These are phyloP conservation scores for Cercis canadensis DNA, from an alignment of 306 rosid genomes.

Conservation along the genomic window DNA sequence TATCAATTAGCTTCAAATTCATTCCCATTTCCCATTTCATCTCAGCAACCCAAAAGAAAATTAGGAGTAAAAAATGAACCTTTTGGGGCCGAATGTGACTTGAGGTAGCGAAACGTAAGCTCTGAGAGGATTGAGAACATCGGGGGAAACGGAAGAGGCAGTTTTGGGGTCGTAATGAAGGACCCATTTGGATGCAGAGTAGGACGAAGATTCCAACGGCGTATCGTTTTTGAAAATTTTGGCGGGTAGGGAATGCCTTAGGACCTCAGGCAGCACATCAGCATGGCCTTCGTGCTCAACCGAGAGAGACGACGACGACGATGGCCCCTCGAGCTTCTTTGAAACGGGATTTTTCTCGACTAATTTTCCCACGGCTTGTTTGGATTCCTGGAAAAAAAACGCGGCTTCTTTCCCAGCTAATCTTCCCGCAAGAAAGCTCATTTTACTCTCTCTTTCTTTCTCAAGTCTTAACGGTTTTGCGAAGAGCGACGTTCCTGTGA, in stretches of 20 bases:
- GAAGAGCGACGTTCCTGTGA: too few species aligned
- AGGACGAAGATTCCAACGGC: conserved; percentile 33
- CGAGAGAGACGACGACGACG: background rate
- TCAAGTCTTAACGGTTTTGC: background rate
- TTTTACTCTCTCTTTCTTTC: background rate
- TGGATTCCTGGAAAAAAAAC: conserved; percentile 87
- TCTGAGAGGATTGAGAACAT: conserved; percentile 77
- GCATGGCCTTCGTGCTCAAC: conserved; percentile 46
- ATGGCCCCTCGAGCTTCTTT: conserved; percentile 32
- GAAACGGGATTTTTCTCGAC: conserved; percentile 42
- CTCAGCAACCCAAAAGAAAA: background rate
- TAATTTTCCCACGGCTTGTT: conserved; percentile 71
- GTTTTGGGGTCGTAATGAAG: conserved; percentile 53
- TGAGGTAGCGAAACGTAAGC: conserved; percentile 78
- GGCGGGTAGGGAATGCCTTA: conserved; percentile 80
- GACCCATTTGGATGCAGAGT: conserved; percentile 84
- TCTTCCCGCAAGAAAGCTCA: conserved; percentile 93
- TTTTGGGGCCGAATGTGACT: conserved; percentile 90
- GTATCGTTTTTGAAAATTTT: conserved; percentile 53
- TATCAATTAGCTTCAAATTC: background rate
- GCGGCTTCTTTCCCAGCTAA: conserved; percentile 92
- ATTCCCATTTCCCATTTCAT: background rate
- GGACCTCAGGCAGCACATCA: conserved; percentile 85
- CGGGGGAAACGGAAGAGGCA: conserved; percentile 45
- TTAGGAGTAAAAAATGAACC: conserved; percentile 45